Base-by-base conservation (phyloP, 192 early-diverging fungal genomes). In the Gaertneriomyces semiglobifer region DNA sequence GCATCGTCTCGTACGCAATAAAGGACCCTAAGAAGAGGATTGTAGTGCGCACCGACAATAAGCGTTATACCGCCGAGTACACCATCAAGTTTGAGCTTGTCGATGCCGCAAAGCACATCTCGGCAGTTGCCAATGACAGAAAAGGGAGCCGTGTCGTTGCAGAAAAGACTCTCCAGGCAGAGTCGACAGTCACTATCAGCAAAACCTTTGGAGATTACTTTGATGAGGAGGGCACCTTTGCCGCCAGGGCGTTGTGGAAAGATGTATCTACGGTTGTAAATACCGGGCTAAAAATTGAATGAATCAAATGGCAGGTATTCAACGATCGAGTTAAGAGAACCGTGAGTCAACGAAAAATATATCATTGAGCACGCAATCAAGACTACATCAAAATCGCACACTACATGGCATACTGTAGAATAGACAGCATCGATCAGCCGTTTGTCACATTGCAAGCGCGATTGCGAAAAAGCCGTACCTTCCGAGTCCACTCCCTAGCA, bases 401-500 rank as follows among this genome's bases (percentile, higher is more conserved):
- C 25, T 33, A 33, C 25, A 33, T 33, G 25, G 25, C 25, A 33
- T 33, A 33, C 25, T 33, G 25, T 33, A 33, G 25, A 33, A 33
- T 33, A 33, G 25, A 33, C 25, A 33, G 1, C 25, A 33, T 33
- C 25, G 25, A 33, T 33, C 0, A 33, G 25, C n/a, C n/a, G n/a
- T 33, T 33, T 0, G 25, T 33, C 25, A 33, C 2, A 33, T 33
- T 33, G 1, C 25, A 33, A 33, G 25, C 25, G 25, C 25, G 25
- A 33, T 33, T 33, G n/a, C n/a, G 25, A 33, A 2, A 33, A 33
- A 33, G 25, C 39, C 52, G 39, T 67, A 74, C 72, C 72, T 96
- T 96, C 73, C 90, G 84, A 59, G 93, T 95, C 93, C 93, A 98
- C 65, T 98, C 96, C 68, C 87, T 76, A 58, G 96, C 94, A 45